Conservation (phyloP, 2,329 filamentous ascomycete genomes). For the Lachnellula subtilissima region DNA sequence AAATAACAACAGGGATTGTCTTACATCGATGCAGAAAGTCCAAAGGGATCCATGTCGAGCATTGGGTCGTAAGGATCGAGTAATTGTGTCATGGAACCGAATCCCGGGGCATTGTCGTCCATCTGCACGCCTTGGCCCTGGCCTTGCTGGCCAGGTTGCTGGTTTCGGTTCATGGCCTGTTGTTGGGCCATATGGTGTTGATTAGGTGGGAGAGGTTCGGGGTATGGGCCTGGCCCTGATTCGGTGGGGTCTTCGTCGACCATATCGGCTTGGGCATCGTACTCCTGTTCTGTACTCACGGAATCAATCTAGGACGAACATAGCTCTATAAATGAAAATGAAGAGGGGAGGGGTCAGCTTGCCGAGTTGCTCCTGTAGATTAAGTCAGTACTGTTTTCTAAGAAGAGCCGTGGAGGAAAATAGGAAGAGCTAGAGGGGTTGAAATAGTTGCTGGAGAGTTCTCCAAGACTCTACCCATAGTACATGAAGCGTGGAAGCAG, state of each 20-base stretch:
- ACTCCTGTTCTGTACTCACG: conserved; percentile 84
- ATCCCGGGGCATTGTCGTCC: conserved; percentile 36
- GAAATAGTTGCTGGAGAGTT: too few relatives aligned
- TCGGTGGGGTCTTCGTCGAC: conserved; percentile 76
- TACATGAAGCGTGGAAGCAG: too few relatives aligned
- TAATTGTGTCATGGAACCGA: conserved; percentile 38
- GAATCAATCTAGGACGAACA: conserved; percentile 63
- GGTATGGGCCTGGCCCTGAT: conserved; percentile 63
- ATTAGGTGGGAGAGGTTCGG: conserved; percentile 45
- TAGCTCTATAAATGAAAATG: conserved; percentile 48
- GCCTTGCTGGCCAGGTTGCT: conserved; percentile 33
- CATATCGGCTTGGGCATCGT: conserved; percentile 84
- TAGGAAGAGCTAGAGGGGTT: not conserved
- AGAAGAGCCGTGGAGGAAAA: not conserved
- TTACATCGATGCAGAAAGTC: conserved; percentile 81
- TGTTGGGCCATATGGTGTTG: conserved; percentile 18
- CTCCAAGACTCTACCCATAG: too few relatives aligned
- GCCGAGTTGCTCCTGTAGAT: conserved; percentile 82
- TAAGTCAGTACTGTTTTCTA: not conserved
- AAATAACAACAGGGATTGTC: too few relatives aligned
- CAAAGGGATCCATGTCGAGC: conserved; percentile 89
- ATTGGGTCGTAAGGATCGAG: conserved; percentile 77
- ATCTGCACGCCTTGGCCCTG: conserved; percentile 39
- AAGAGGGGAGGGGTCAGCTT: conserved; percentile 58
- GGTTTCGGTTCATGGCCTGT: conserved; percentile 33